These are phyloP conservation scores for Saccharomycopsis synnaedendra DNA, from an alignment of 805 yeast genomes.

Conservation along the genomic window DNA sequence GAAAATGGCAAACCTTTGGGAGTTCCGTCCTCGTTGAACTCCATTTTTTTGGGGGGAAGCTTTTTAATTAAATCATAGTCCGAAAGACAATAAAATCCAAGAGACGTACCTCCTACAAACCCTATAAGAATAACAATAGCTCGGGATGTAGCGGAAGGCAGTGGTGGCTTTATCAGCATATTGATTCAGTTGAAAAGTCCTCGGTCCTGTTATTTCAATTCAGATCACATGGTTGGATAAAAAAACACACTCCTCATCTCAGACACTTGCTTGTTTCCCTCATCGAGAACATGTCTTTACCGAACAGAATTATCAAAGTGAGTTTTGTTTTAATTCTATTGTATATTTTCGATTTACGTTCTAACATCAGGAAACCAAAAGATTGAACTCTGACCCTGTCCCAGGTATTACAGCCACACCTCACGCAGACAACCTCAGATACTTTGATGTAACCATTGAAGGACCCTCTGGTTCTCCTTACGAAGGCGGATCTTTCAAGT, in stretches of 20 bases:
- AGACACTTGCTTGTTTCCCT: too few relatives aligned
- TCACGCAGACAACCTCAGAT: slow-evolving; percentile 86
- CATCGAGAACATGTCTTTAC: slow-evolving; percentile 26
- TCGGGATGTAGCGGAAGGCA: too few relatives aligned
- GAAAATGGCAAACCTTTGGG: slow-evolving; percentile 26
- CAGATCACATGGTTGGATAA: too few relatives aligned
- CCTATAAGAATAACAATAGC: slow-evolving; percentile 4
- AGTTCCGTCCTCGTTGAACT: slow-evolving; percentile 28
- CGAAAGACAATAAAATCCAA: slow-evolving; percentile 9
- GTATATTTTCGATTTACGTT: neutral
- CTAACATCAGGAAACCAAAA: slow-evolving; percentile 64
- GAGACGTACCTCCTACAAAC: slow-evolving; percentile 3
- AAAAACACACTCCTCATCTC: too few relatives aligned
- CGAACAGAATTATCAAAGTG: slow-evolving; percentile 86
- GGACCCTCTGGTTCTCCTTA: slow-evolving; percentile 92
- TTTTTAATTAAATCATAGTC: slow-evolving; percentile 22
- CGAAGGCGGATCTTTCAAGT: slow-evolving; percentile 69
- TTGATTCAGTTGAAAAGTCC: too few relatives aligned
- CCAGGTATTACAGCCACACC: slow-evolving; percentile 93
- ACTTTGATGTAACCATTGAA: slow-evolving; percentile 82
- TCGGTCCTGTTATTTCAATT: too few relatives aligned
- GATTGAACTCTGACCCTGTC: slow-evolving; percentile 87
- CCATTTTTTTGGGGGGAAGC: slow-evolving; percentile 25
- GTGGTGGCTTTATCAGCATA: too few relatives aligned
- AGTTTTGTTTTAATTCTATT: slow-evolving; percentile 18